Evolutionary conservation across 2,329 filamentous ascomycete genomes (phyloP).

Genomic region (Trichophyton simii): DNA sequence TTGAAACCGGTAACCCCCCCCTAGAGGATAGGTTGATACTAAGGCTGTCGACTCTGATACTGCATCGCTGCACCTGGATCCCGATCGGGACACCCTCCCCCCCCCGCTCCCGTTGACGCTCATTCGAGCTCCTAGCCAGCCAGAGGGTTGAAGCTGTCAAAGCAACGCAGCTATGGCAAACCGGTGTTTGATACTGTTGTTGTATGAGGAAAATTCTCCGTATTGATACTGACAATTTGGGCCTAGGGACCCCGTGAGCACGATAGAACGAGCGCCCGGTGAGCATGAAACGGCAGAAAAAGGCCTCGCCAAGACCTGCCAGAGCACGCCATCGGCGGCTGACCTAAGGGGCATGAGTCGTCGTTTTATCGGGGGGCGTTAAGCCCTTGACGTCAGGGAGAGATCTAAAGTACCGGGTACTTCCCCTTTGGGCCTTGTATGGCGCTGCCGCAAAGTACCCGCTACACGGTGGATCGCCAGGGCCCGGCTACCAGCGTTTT

Average conservation of each 20-base stretch:
- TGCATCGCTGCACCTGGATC: not conserved
- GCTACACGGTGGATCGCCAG: not conserved
- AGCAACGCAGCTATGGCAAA: not conserved
- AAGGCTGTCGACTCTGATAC: not conserved
- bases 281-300: not conserved
- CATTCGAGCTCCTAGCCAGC: not conserved
- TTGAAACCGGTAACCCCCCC: not conserved
- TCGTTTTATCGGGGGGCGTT: not conserved
- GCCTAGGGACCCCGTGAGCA: not conserved
- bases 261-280: not conserved
- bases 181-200: not conserved
- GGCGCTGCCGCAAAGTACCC: not conserved
- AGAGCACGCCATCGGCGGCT: not conserved
- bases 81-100: not conserved
- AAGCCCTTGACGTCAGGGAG: not conserved
- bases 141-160: not conserved
- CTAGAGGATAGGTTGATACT: not conserved
- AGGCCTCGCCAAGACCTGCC: not conserved
- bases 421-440: not conserved
- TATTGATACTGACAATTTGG: not conserved
- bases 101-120: not conserved
- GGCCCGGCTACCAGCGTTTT: slow-evolving; percentile 1
- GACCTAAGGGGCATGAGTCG: not conserved
- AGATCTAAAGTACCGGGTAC: not conserved
- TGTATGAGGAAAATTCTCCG: not conserved